Conservation (phyloP, 805 yeast species). For the Wickerhamomyces strasburgensis region DNA sequence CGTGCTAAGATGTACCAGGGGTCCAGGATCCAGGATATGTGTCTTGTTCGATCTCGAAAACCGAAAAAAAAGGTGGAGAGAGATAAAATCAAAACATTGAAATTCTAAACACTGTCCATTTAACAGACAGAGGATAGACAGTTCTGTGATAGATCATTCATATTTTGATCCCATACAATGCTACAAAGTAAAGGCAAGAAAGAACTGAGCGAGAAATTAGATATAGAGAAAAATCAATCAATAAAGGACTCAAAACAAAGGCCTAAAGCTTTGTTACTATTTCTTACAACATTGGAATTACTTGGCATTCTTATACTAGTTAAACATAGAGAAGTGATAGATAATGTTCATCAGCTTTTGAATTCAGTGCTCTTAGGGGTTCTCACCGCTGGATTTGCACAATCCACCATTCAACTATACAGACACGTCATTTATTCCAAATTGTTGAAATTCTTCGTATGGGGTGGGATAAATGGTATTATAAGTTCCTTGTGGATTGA, state of each 20-base stretch:
- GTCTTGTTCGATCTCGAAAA: too few species aligned
- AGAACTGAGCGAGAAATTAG: conserved; percentile 4
- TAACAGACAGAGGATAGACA: too few species aligned
- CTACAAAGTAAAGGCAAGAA: too few species aligned
- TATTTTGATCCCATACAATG: too few species aligned
- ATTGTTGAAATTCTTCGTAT: conserved; percentile 42
- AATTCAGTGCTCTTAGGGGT: conserved; percentile 23
- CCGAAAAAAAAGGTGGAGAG: too few species aligned
- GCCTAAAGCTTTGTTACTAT: conserved; percentile 9
- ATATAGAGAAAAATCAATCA: conserved; percentile 18
- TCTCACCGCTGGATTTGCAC: conserved; percentile 22
- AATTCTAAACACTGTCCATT: too few species aligned
- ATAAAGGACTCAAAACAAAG: conserved; percentile 1
- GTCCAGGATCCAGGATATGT: too few species aligned
- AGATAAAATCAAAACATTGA: too few species aligned
- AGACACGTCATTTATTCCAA: conserved; percentile 16
- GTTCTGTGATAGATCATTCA: too few species aligned
- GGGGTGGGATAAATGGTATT: conserved; percentile 60
- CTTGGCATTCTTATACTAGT: conserved; percentile 11
- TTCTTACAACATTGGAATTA: conserved; percentile 8
- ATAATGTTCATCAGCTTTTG: conserved; percentile 19
- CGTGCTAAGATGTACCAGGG: too few species aligned
- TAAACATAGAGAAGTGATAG: conserved; percentile 20
- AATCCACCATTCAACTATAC: conserved; percentile 20
- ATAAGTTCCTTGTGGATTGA: conserved; percentile 54